These are phyloP conservation scores for Phaeosphaeria sp. DNA, from an alignment of 2,329 filamentous ascomycete species.

Conservation along the genomic window DNA sequence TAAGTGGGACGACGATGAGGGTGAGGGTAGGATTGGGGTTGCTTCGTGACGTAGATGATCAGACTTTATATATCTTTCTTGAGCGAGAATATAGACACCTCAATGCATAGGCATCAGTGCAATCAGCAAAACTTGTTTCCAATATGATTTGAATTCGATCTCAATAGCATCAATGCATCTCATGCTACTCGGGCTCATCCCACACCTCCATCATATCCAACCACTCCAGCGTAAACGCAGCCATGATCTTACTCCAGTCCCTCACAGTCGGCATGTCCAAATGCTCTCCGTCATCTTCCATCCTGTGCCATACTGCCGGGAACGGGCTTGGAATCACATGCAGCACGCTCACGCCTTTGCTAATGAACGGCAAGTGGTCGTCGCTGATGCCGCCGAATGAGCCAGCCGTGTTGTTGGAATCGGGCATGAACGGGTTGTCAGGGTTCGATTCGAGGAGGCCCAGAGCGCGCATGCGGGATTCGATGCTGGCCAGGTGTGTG, in stretches of 20 bases:
- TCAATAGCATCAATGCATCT: no score
- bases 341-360: slow-evolving; percentile 82
- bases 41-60: not conserved
- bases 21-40: not conserved
- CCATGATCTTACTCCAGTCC: slow-evolving; percentile 87
- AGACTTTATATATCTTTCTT: no score
- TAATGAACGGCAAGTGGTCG: slow-evolving; percentile 91
- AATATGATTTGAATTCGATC: not conserved
- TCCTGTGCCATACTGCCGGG: slow-evolving; percentile 83
- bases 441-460: slow-evolving; percentile 68
- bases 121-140: no score
- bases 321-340: slow-evolving; percentile 89
- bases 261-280: slow-evolving; percentile 79
- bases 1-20: not conserved
- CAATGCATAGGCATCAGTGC: no score
- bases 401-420: slow-evolving; percentile 43
- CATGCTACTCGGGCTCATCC: slow-evolving; percentile 25
- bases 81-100: no score
- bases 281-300: slow-evolving; percentile 83
- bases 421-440: slow-evolving; percentile 55
- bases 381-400: slow-evolving; percentile 68
- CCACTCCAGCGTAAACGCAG: slow-evolving; percentile 89
- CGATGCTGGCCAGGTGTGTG: slow-evolving; percentile 73
- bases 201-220: slow-evolving; percentile 73
- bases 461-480: slow-evolving; percentile 73